Evolutionary conservation across 202 grass and related monocot genomes (phyloP), one percentile per base, ranked within the genome.

Genomic region (Zizania palustris): DNA sequence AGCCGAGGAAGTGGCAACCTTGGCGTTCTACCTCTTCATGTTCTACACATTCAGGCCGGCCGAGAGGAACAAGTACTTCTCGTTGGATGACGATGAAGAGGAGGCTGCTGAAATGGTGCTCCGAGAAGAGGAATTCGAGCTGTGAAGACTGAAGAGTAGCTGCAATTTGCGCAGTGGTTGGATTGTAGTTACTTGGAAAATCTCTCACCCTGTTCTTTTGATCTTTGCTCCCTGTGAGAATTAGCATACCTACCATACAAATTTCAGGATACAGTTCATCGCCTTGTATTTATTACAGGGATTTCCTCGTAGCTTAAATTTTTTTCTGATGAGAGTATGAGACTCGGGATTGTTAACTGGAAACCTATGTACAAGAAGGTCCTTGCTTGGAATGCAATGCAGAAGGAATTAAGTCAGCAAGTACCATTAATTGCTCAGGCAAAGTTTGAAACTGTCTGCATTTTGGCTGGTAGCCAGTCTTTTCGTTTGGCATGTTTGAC

Each of bases 11-110:
- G 72, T 66, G 46, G 94, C 85, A 7, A 84, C 80, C 88, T 6
- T 97, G 18, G 91, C 89, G 9, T 97, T 97, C 71, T 97, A 97
- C 75, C 46, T 97, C 8, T 93, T 89, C 83, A 93, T 93, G 84
- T 93, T 93, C 69, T 93, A 91, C 72, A 97, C 83, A 80, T 97
- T 97, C 77, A 93, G 84, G 71, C 93, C 93, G 2, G 90, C 81
- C 0, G 86, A 93, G 75, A 89, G 77, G 77, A 91, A 79, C 59
- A 80, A 83, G 3, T 97, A 91, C 82, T 97, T 94, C 7, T 79
- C 78, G 21, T 75, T 97, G 1, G 86, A 92, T 45, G 94, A 97
- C 0, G 94, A 97, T 2, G 91, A 97, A 15, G 94, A 97, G 72
- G 94, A 93, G 85, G 91, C 94, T 8, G 89, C 86, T 0, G 91